Conservation (phyloP, 192 early-diverging fungal genomes). For the Coemansia sp. region DNA sequence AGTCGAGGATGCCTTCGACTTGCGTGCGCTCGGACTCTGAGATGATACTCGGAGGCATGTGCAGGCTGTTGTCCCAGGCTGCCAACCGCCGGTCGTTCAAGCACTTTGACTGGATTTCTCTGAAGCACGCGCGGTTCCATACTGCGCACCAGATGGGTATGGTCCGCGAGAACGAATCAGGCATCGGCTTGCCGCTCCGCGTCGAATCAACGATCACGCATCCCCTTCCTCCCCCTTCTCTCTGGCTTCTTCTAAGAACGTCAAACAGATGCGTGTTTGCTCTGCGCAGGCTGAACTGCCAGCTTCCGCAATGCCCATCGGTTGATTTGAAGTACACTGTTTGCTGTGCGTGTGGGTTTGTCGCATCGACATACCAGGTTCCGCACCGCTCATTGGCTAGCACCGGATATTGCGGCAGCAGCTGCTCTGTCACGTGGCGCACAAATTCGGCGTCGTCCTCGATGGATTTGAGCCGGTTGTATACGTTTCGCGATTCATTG, state of each 20-base stretch:
- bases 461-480: slow-evolving; percentile 81
- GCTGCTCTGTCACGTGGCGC: slow-evolving; percentile 45
- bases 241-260: slow-evolving; percentile 57
- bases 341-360: slow-evolving; percentile 53
- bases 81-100: background rate
- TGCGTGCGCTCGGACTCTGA: slow-evolving; percentile 73
- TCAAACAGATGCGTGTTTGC: slow-evolving; percentile 76
- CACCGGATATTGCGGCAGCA: slow-evolving; percentile 65
- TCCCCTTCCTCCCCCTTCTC: too few species aligned
- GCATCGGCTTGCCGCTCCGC: slow-evolving; percentile 78
- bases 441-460: slow-evolving; percentile 78
- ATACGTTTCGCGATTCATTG: slow-evolving; percentile 48
- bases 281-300: slow-evolving; percentile 82
- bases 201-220: slow-evolving; percentile 90
- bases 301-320: slow-evolving; percentile 84
- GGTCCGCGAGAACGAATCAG: slow-evolving; percentile 83
- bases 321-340: slow-evolving; percentile 94
- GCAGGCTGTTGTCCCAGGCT: slow-evolving; percentile 62
- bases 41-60: slow-evolving; percentile 65
- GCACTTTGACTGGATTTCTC: background rate
- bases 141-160: slow-evolving; percentile 89
- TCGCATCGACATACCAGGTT: slow-evolving; percentile 78
- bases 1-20: slow-evolving; percentile 61
- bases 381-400: slow-evolving; percentile 88
- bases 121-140: slow-evolving; percentile 64